Percentiles rank a stretch among this genome's conserved stretches.
Conservation (phyloP, 2,329 filamentous ascomycete species). For the Ascochyta rabiei region DNA sequence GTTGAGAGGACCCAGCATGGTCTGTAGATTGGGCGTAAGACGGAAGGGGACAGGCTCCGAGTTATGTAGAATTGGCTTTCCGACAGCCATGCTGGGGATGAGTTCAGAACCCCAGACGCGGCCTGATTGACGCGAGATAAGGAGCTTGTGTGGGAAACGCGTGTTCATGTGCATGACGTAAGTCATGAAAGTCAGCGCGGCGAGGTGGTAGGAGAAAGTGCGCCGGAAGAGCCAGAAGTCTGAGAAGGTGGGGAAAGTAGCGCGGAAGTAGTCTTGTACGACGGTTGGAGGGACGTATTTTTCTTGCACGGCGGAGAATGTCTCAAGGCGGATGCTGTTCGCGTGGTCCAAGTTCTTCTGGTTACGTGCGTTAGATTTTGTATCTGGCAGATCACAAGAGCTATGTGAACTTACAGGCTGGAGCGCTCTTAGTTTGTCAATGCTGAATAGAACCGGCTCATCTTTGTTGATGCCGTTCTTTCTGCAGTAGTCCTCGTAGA, state of each 20-base stretch:
- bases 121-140: slow-evolving; percentile 83
- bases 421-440: slow-evolving; percentile 87
- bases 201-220: slow-evolving; percentile 95
- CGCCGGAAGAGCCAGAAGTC: slow-evolving; percentile 99
- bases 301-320: slow-evolving; percentile 92
- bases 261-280: slow-evolving; percentile 86
- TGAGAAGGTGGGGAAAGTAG: slow-evolving; percentile 83
- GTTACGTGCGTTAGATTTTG: slow-evolving; percentile 16
- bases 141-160: slow-evolving; percentile 93
- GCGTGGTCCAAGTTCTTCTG: slow-evolving; percentile 73
- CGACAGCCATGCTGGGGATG: slow-evolving; percentile 83
- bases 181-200: slow-evolving; percentile 95
- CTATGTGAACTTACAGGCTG: slow-evolving; percentile 38
- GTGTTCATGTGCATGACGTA: slow-evolving; percentile 98
- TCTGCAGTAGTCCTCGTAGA: slow-evolving; percentile 96
- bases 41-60: slow-evolving; percentile 96
- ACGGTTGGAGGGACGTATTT: slow-evolving; percentile 87
- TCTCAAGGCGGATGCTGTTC: slow-evolving; percentile 79
- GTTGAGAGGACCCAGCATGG: slow-evolving; percentile 91
- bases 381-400: slow-evolving; percentile 13
- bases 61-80: slow-evolving; percentile 91
- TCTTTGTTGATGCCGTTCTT: slow-evolving; percentile 89
- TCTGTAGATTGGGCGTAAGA: slow-evolving; percentile 93
- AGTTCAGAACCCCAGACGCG: slow-evolving; percentile 97
- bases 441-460: slow-evolving; percentile 90